Evolutionary conservation across 2,329 filamentous ascomycete genomes (phyloP).

Genomic region (Periconia macrospinosa): DNA sequence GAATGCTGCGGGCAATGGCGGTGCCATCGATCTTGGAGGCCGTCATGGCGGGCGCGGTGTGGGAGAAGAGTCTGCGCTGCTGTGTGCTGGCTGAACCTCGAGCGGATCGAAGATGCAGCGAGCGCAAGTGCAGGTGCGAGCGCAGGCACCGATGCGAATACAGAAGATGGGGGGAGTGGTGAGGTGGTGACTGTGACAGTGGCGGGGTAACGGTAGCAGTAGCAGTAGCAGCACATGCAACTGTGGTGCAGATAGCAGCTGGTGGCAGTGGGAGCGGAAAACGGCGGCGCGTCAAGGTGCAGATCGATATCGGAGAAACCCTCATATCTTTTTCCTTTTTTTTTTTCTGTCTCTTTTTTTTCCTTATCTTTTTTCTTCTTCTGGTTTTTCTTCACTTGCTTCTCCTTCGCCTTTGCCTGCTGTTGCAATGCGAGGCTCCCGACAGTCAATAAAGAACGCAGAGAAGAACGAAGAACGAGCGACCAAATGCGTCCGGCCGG

Average conservation of each 20-base stretch:
- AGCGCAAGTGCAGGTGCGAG: neutral
- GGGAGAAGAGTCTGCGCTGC: conserved; percentile 47
- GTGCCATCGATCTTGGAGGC: conserved; percentile 94
- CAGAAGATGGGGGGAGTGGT: conserved; percentile 9
- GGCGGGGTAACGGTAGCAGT: conserved; percentile 20
- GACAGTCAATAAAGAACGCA: neutral
- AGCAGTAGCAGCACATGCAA: conserved; percentile 28
- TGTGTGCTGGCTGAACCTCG: neutral
- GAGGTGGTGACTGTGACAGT: conserved; percentile 2
- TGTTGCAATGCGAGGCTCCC: neutral
- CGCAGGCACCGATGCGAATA: neutral
- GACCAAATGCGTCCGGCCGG: conserved; percentile 19
- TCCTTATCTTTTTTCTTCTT: neutral
- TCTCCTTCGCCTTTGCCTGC: neutral
- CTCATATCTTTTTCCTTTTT: conserved; percentile 18
- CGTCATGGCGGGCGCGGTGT: conserved; percentile 68
- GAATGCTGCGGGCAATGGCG: conserved; percentile 88
- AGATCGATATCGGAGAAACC: conserved; percentile 32
- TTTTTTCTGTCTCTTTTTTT: neutral
- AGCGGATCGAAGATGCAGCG: neutral
- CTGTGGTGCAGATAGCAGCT: too few relatives aligned
- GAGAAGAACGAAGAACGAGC: too few relatives aligned
- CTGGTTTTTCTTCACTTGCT: neutral
- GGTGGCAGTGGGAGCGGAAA: conserved; percentile 36
- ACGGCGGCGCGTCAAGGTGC: conserved; percentile 22